phyloP scores from a whole-genome alignment of 2,329 filamentous ascomycete species.

The Xylaria multiplex region DNA sequence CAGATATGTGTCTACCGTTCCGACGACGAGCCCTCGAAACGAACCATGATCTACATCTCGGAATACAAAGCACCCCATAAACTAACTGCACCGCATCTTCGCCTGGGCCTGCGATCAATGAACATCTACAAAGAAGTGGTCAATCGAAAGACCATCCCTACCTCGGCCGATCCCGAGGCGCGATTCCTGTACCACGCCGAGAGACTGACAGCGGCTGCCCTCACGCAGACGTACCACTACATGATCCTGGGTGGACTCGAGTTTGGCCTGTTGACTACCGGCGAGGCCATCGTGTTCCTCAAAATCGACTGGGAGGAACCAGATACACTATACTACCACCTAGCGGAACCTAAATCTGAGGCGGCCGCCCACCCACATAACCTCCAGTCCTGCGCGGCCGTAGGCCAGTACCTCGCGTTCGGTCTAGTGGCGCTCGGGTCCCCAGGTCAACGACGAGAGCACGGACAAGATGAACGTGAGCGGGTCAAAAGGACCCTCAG shows the following conservation, averaged over 20 bases:
- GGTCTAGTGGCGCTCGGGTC: slow-evolving; percentile 44
- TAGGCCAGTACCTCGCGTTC: slow-evolving; percentile 49
- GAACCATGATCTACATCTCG: slow-evolving; percentile 49
- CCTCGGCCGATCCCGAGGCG: slow-evolving; percentile 25
- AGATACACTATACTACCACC: slow-evolving; percentile 47
- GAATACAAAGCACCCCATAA: slow-evolving; percentile 62
- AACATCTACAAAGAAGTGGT: slow-evolving; percentile 54
- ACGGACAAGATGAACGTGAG: slow-evolving; percentile 39
- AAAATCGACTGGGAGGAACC: slow-evolving; percentile 48
- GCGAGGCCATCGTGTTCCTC: slow-evolving; percentile 58
- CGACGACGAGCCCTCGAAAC: slow-evolving; percentile 5
- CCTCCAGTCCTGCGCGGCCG: slow-evolving; percentile 41
- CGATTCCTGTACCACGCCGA: slow-evolving; percentile 30
- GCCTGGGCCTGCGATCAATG: slow-evolving; percentile 54
- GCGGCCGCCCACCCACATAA: slow-evolving; percentile 40
- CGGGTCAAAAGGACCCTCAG: slow-evolving; percentile 26
- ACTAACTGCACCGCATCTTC: slow-evolving; percentile 55
- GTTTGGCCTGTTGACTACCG: slow-evolving; percentile 56
- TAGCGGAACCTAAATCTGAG: slow-evolving; percentile 46
- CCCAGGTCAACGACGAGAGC: slow-evolving; percentile 24
- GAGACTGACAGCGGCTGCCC: slow-evolving; percentile 48
- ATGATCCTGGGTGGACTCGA: slow-evolving; percentile 59
- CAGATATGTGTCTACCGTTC: slow-evolving; percentile 48
- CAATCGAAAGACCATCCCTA: slow-evolving; percentile 38
- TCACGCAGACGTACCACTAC: slow-evolving; percentile 61